Base-by-base conservation (phyloP, 1,139 yeast genomes). In the Taiozyma sp. region DNA sequence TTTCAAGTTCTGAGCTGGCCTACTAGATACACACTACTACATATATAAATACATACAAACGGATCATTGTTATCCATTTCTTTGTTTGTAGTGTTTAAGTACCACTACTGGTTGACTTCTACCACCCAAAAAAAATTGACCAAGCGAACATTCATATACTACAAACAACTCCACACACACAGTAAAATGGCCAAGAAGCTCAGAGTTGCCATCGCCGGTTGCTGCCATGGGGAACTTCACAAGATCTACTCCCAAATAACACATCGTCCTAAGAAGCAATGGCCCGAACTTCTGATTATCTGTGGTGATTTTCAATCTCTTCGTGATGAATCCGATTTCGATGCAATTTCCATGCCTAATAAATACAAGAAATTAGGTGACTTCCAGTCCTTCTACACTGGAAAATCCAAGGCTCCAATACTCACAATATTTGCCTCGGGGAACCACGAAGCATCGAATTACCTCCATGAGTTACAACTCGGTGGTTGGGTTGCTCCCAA, bases 401-500 rank as follows among this genome's bases (percentile, higher is more conserved):
- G 95, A 1, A 57, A 58, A 16, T 71, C 69, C 47, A 66, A 52
- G 34, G 97, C 97, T 0, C 96, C 97, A 0, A 75, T 86, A 2
- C 68, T 83, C 44, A 93, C 99, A 0, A 60, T 93, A 0, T 86
- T 93, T 59, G 81, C 95, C 45, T 99, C 99, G 3, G 99, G 99
- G 0, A 93, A 93, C 68, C 99, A 93, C 63, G 99, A 93, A 65
- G 83, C 95, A 9, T 87, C 95, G 52, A 80, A 84, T 54, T 89
- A 87, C 65, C 64, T 93, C 57, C 76, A 80, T 58, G 92, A 88
- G 60, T 70, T 92, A 54, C 81, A 81, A 56, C 80, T 78, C 64
- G 99, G 99, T 12, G 99, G 99, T 0, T 95, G 95, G 91, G 93
- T 88, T 1, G 96, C 96, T 1, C 90, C 90, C 1, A 85, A 87